A percentile compares a stretch with the other conserved stretches of the same genome.
phyloP scores from a whole-genome alignment of 1,284 basidiomycete species.

The Melampsora americana region DNA sequence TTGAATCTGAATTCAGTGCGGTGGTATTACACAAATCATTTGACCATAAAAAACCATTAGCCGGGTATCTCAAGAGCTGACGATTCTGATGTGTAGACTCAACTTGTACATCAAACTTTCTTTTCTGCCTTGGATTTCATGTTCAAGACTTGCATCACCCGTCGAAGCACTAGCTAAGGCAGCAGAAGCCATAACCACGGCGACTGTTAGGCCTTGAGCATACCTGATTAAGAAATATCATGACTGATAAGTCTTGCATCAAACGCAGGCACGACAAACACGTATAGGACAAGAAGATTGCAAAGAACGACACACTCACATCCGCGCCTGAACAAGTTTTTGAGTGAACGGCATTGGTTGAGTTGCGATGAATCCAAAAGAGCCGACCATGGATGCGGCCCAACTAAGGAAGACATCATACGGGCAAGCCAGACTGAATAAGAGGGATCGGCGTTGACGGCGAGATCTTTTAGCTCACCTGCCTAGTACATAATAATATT shows the following conservation, averaged over 20 bases:
- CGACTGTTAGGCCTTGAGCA: slow-evolving; percentile 38
- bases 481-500: slow-evolving; percentile 31
- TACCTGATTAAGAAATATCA: slow-evolving; percentile 14
- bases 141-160: not conserved
- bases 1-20: slow-evolving; percentile 25
- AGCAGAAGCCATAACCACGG: slow-evolving; percentile 30
- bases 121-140: not conserved
- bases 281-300: too few relatives aligned
- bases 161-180: slow-evolving; percentile 20
- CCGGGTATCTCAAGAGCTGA: too few relatives aligned
- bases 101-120: slow-evolving; percentile 38
- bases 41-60: not conserved
- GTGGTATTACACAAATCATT: too few relatives aligned
- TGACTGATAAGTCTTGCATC: too few relatives aligned
- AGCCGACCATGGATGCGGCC: slow-evolving; percentile 37
- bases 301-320: slow-evolving; percentile 7
- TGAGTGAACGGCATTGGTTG: slow-evolving; percentile 38
- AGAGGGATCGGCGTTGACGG: not conserved
- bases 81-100: not conserved
- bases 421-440: not conserved
- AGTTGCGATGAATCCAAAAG: slow-evolving; percentile 27
- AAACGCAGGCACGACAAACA: too few relatives aligned
- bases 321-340: slow-evolving; percentile 36
- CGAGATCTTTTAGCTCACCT: slow-evolving; percentile 6
- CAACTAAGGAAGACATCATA: slow-evolving; percentile 9